Evolutionary conservation across 2,329 filamentous ascomycete species (phyloP).

Genomic region (Ceratocystiopsis brevicomis): DNA sequence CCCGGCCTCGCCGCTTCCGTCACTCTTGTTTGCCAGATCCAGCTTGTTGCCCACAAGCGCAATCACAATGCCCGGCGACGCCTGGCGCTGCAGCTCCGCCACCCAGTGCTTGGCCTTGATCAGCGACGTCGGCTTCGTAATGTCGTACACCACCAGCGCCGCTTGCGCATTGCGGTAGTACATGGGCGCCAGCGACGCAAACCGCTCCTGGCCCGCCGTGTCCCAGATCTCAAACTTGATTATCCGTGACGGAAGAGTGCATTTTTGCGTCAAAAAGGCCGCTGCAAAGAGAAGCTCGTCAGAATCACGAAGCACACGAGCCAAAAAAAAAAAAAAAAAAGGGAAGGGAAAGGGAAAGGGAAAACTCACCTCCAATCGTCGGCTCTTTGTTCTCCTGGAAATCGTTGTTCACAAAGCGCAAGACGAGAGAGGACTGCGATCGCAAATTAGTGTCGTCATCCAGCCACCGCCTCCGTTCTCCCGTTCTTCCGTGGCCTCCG

Average conservation of each 20-base stretch:
- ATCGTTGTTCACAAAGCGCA: slow-evolving; percentile 98
- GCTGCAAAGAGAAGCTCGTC: slow-evolving; percentile 30
- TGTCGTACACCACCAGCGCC: slow-evolving; percentile 93
- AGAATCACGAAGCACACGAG: not conserved
- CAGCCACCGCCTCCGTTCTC: too few species aligned
- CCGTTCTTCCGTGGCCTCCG: not conserved
- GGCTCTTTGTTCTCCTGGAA: slow-evolving; percentile 99
- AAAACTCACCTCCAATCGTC: slow-evolving; percentile 73
- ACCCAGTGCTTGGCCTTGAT: slow-evolving; percentile 99
- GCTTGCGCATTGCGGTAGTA: slow-evolving; percentile 99
- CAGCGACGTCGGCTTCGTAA: slow-evolving; percentile 88
- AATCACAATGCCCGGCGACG: slow-evolving; percentile 89
- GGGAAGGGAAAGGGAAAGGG: not conserved
- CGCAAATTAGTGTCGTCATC: too few species aligned
- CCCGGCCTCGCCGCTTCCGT: slow-evolving; percentile 27
- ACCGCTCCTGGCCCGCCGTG: slow-evolving; percentile 92
- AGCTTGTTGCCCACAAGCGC: slow-evolving; percentile 94
- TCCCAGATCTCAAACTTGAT: slow-evolving; percentile 97
- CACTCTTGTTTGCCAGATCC: slow-evolving; percentile 54
- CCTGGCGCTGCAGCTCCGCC: slow-evolving; percentile 88
- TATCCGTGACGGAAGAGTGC: slow-evolving; percentile 79
- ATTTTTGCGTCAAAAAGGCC: slow-evolving; percentile 97
- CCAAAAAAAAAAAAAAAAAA: slow-evolving; percentile 1
- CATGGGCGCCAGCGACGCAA: slow-evolving; percentile 92
- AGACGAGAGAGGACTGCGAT: slow-evolving; percentile 73